phyloP scores from a whole-genome alignment of 1,284 basidiomycete species.

The Puccinia polysora region DNA sequence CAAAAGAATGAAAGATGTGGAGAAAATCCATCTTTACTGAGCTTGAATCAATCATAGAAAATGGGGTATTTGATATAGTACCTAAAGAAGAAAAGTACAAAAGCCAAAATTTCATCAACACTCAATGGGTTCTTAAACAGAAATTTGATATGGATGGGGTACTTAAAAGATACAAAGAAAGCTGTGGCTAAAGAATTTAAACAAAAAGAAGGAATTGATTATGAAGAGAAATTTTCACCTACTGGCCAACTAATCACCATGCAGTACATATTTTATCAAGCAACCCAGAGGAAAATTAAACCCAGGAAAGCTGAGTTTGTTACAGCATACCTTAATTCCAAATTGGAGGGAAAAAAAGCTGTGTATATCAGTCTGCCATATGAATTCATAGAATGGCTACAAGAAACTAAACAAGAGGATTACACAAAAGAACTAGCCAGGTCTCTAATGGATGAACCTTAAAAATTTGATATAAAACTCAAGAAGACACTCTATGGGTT shows the following conservation, averaged over 20 bases:
- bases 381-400: background rate
- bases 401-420: background rate
- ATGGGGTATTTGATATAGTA: constrained; percentile 7
- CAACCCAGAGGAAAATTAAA: background rate
- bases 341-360: background rate
- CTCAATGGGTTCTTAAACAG: background rate
- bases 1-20: background rate
- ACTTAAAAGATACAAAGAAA: background rate
- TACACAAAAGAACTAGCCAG: background rate
- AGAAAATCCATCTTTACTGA: background rate
- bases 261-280: background rate
- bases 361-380: constrained; percentile 1
- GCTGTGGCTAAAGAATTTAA: constrained; percentile 1
- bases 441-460: background rate
- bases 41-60: background rate
- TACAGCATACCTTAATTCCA: background rate
- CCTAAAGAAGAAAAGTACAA: background rate
- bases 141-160: background rate
- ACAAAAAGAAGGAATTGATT: constrained; percentile 10
- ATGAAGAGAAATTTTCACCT: constrained; percentile 9
- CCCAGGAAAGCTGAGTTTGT: background rate
- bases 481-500: constrained; percentile 41
- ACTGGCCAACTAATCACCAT: background rate
- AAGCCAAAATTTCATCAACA: background rate
- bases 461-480: background rate